Percentiles rank a stretch among this genome's conserved stretches.
Evolutionary conservation across 192 early-diverging fungal genomes (phyloP).

Genomic region (Coemansia sp.): DNA sequence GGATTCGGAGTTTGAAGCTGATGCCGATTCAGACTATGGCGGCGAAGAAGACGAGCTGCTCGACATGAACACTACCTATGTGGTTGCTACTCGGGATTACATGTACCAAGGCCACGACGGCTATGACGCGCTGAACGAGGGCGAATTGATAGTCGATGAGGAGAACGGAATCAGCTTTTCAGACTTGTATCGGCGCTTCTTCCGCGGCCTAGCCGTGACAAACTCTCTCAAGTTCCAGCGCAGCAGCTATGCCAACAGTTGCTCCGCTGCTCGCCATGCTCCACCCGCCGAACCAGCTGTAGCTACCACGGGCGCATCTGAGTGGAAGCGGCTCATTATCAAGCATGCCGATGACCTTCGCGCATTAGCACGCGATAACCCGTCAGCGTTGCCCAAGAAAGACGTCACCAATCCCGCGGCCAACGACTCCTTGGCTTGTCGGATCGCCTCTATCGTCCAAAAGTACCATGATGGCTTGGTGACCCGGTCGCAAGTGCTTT

Average conservation of each 20-base stretch:
- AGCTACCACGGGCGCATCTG: neutral
- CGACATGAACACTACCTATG: constrained; percentile 53
- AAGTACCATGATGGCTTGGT: constrained; percentile 24
- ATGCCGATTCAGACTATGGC: constrained; percentile 31
- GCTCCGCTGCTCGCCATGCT: constrained; percentile 19
- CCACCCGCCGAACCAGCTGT: neutral
- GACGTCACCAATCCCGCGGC: neutral
- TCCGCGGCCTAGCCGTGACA: constrained; percentile 59
- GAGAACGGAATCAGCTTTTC: constrained; percentile 62
- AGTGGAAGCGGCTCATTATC: constrained; percentile 37
- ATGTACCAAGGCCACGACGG: constrained; percentile 66
- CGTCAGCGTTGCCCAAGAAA: neutral
- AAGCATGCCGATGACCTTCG: constrained; percentile 36
- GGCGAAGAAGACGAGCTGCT: constrained; percentile 48
- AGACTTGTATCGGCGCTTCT: constrained; percentile 58
- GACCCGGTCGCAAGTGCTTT: constrained; percentile 11
- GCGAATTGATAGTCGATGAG: constrained; percentile 58
- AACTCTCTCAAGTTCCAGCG: constrained; percentile 54
- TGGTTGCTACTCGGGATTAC: constrained; percentile 61
- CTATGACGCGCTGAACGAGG: constrained; percentile 48
- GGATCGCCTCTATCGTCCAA: constrained; percentile 22
- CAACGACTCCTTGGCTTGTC: constrained; percentile 11
- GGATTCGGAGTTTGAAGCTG: constrained; percentile 23
- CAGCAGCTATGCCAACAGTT: constrained; percentile 25
- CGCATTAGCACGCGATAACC: constrained; percentile 15